Evolutionary conservation across 768 basidiomycete genomes (phyloP), one percentile per base, ranked within the genome.

Genomic region (Cystobasidium onofrii): DNA sequence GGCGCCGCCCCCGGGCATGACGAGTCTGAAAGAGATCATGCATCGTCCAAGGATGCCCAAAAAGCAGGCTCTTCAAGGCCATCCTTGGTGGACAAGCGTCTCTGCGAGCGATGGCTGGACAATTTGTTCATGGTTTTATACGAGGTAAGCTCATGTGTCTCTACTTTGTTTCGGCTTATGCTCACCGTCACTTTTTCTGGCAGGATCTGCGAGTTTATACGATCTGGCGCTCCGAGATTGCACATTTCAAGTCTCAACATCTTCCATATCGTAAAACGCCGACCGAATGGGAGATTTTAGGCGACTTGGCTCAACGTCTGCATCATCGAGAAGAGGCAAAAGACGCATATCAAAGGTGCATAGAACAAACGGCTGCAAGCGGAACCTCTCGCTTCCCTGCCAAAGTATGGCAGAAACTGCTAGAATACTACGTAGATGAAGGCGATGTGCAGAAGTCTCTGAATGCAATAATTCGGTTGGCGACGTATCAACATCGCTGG

Each of bases 111-210:
- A 63, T 98, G 96, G 96, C 84, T 99, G 60, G 94, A 97, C 80
- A 98, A 98, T 77, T 81, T 98, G 74, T 99, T 95, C 83, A 97
- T 96, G 92, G 93, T 97, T 10, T 83, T 99, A 3, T 97, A 97
- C 80, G 94, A 98, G 86, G 93, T 90, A 63, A 43, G 85, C 81
- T 34, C 20, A 27, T 61, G 72, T 34, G 69, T 18, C n/a, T 12
- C 34, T 13, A 65, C 31, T 13, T 33, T 18, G 17, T 50, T 27
- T n/a, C 23, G 12, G 44, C 2, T 17, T 15, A 18, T 55, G 50
- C 2, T 18, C 54, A 20, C n/a, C n/a, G n/a, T n/a, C n/a, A n/a
- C n/a, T n/a, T n/a, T n/a, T n/a, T n/a, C n/a, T n/a, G n/a, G 15
- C 27, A 94, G 91, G 96, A 99, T 80, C 84, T 99, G 44, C 88